A percentile compares a stretch with the other conserved stretches of the same genome.
Evolutionary conservation across 1,139 yeast genomes (phyloP).

Genomic region (Magnusiomyces suaveolens): DNA sequence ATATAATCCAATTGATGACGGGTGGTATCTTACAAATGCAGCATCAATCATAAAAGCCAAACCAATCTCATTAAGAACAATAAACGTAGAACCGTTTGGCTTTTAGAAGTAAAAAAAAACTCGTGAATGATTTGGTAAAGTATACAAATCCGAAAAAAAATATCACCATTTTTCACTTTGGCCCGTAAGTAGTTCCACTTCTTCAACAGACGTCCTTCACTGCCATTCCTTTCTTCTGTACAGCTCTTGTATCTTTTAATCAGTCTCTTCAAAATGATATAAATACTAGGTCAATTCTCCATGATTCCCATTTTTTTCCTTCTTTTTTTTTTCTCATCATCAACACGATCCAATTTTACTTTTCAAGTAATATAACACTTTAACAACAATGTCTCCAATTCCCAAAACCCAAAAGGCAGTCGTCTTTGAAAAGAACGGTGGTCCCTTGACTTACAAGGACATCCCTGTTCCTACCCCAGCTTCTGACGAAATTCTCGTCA

Average conservation of each 20-base stretch:
- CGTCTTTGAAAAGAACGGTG: slow-evolving; percentile 58
- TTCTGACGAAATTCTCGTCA: slow-evolving; percentile 50
- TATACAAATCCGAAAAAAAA: neutral
- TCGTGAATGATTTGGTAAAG: neutral
- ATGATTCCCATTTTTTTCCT: neutral
- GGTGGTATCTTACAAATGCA: neutral
- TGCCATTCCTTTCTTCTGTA: neutral
- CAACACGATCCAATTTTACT: neutral
- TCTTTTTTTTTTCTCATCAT: slow-evolving; percentile 4
- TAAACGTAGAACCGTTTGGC: neutral
- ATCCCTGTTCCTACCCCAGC: slow-evolving; percentile 56
- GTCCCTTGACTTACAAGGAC: slow-evolving; percentile 52
- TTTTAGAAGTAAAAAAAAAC: neutral
- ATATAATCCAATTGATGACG: neutral
- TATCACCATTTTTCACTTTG: neutral
- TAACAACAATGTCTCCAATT: slow-evolving; percentile 27
- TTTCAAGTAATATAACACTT: neutral
- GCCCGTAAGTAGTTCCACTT: neutral
- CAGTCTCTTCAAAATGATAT: neutral
- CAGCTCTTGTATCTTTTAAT: neutral
- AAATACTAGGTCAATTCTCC: slow-evolving; percentile 6
- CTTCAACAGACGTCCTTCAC: neutral
- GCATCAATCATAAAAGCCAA: too few species aligned
- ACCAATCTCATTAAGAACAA: neutral
- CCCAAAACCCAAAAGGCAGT: slow-evolving; percentile 67